Conservation (phyloP, 371 early-diverging fungal species). For the Basidiobolus meristosporus region DNA sequence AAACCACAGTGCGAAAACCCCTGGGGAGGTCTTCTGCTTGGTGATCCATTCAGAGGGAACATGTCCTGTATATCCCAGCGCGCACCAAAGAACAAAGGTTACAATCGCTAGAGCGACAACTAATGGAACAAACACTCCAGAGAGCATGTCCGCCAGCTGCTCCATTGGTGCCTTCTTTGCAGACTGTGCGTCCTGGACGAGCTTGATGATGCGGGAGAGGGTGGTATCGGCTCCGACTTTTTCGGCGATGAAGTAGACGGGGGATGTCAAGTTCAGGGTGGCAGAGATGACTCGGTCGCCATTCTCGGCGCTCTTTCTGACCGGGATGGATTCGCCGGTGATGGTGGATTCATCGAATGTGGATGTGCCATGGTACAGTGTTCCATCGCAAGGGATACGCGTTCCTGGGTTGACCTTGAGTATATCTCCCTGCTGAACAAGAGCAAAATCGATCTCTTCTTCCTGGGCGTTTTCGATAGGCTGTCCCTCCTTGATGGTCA, state of each 20-base stretch:
- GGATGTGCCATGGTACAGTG: constrained; percentile 3
- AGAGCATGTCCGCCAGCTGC: constrained; percentile 39
- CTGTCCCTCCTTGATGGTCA: constrained; percentile 1
- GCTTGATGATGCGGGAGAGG: constrained; percentile 37
- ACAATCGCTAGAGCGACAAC: constrained; percentile 28
- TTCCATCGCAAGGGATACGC: no score
- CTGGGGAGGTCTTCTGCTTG: constrained; percentile 11
- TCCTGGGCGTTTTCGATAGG: no score
- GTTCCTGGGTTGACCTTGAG: no score
- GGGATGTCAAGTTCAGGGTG: constrained; percentile 28
- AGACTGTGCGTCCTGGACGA: constrained; percentile 51
- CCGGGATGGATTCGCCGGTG: constrained; percentile 42
- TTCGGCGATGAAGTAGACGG: no score
- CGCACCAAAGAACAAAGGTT: no score
- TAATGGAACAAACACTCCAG: constrained; percentile 30
- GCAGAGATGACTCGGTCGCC: constrained; percentile 76
- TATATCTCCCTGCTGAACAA: no score
- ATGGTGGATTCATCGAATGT: constrained; percentile 42
- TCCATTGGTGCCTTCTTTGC: constrained; percentile 37
- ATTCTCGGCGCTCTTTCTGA: no score
- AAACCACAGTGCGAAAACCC: constrained; percentile 47
- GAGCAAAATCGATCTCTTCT: no score
- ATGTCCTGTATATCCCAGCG: constrained; percentile 22
- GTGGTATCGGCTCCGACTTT: constrained; percentile 34
- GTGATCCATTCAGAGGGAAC: constrained; percentile 7